phyloP scores from a whole-genome alignment of 2,329 filamentous ascomycete species.

The Diaporthe longicolla region DNA sequence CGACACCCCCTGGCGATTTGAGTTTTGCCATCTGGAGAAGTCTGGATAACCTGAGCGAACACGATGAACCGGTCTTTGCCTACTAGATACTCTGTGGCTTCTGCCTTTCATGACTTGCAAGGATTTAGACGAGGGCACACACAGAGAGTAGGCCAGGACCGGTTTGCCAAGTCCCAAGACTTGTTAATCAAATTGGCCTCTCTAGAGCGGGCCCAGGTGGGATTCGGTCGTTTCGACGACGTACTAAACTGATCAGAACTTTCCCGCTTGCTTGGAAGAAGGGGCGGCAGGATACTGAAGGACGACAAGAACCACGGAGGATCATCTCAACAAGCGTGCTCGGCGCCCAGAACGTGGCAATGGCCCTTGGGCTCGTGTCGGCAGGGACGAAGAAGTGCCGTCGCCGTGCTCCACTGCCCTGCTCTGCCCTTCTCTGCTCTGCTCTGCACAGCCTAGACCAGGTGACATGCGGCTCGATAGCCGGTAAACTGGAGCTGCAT shows the following conservation, averaged over 20 bases:
- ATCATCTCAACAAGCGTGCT: constrained; percentile 12
- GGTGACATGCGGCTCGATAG: constrained; percentile 16
- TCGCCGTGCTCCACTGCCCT: not conserved
- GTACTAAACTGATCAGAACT: not conserved
- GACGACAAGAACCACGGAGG: not conserved
- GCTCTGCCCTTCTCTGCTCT: not conserved
- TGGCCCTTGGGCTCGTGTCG: not conserved
- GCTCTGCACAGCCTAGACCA: not conserved
- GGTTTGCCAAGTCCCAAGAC: constrained; percentile 9
- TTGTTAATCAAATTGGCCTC: constrained; percentile 24
- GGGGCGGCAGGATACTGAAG: not conserved
- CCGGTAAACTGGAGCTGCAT: not conserved
- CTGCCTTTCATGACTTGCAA: not conserved
- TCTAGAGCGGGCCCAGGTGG: not conserved
- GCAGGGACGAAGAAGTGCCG: constrained; percentile 14
- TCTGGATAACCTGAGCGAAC: not conserved
- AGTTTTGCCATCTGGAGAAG: too few relatives aligned
- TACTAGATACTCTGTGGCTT: too few relatives aligned
- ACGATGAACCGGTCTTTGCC: not conserved
- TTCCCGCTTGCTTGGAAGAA: constrained; percentile 2
- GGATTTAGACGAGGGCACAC: not conserved
- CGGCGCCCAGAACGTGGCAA: constrained; percentile 5
- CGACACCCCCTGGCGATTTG: not conserved
- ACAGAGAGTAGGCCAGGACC: constrained; percentile 7
- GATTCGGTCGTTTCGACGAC: constrained; percentile 20